phyloP scores from a whole-genome alignment of 805 yeast genomes.

The Blastobotrys terrestris region DNA sequence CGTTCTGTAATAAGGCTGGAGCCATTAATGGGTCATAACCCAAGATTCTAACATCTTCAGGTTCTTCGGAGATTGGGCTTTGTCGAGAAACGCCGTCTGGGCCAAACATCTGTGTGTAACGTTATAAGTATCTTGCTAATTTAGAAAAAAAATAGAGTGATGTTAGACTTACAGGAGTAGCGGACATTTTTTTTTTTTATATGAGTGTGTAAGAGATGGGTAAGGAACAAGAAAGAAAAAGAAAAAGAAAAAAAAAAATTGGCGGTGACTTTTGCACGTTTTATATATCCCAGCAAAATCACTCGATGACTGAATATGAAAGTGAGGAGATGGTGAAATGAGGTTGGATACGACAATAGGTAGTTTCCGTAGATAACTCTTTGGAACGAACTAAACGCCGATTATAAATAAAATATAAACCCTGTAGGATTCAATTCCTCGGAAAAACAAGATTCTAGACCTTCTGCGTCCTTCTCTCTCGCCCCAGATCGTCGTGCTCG shows the following conservation, averaged over 20 bases:
- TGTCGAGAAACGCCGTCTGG: constrained; percentile 31
- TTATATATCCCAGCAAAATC: neutral
- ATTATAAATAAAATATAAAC: no score
- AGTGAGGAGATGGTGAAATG: neutral
- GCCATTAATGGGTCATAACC: constrained; percentile 94
- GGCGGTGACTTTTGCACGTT: neutral
- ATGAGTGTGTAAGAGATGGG: neutral
- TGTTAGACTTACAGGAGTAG: neutral
- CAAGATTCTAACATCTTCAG: constrained; percentile 47
- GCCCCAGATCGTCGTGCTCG: neutral
- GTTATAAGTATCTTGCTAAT: neutral
- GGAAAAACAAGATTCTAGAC: neutral
- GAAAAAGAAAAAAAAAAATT: no score
- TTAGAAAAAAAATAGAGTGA: neutral
- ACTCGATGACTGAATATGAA: neutral
- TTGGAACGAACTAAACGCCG: no score
- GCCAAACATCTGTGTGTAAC: constrained; percentile 26
- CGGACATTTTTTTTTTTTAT: neutral
- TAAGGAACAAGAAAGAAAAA: neutral
- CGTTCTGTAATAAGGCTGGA: constrained; percentile 85
- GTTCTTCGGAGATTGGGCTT: constrained; percentile 60
- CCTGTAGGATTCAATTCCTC: neutral
- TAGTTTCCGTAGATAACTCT: no score
- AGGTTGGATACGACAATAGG: no score
- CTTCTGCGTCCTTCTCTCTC: neutral